A percentile compares a stretch with the other conserved stretches of the same genome.
Conservation (phyloP, 2,329 filamentous ascomycete genomes). For the Ophiostoma perfectum region DNA sequence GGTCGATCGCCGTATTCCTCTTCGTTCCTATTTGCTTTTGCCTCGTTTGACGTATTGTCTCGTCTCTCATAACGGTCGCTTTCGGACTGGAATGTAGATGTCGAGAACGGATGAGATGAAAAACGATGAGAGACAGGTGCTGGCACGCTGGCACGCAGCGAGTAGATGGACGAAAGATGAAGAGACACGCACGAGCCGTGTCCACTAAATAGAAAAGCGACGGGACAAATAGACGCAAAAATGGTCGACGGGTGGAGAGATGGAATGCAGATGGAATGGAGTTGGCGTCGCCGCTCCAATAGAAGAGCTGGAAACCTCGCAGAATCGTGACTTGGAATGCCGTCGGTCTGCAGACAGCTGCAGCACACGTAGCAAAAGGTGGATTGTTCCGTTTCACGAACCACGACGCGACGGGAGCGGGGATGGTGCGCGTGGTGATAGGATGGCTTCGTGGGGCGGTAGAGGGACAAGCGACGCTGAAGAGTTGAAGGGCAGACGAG, state of each 20-base stretch:
- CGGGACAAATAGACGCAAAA: neutral
- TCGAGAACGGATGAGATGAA: neutral
- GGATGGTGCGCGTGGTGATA: neutral
- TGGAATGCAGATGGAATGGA: neutral
- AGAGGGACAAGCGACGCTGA: neutral
- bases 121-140: neutral
- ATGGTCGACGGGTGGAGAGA: neutral
- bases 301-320: neutral
- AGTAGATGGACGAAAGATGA: neutral
- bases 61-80: conserved; percentile 11
- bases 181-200: neutral
- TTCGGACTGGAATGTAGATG: conserved; percentile 15
- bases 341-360: conserved; percentile 4
- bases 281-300: neutral
- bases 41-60: neutral
- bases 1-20: neutral
- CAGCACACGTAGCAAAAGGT: conserved; percentile 12
- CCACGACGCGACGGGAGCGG: conserved; percentile 13
- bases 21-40: conserved; percentile 1
- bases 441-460: neutral
- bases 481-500: neutral
- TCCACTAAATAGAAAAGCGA: neutral
- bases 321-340: conserved; percentile 6
- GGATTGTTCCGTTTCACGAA: conserved; percentile 5
- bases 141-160: conserved; percentile 10